These are phyloP conservation scores for Curvularia verruculosa DNA, from an alignment of 2,329 filamentous ascomycete genomes.

Conservation along the genomic window DNA sequence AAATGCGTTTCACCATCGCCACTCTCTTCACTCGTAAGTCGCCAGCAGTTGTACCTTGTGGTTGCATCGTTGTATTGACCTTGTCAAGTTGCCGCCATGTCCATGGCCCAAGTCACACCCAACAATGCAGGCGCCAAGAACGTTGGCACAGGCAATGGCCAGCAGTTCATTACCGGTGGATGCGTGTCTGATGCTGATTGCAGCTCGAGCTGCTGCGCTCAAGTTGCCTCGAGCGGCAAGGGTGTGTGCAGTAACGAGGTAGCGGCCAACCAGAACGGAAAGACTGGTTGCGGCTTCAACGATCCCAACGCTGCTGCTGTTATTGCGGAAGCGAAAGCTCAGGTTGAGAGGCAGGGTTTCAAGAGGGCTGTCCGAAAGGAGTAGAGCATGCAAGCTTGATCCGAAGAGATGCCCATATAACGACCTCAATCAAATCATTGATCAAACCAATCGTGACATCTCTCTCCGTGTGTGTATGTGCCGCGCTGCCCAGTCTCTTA, in stretches of 20 bases:
- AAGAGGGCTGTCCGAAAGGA: constrained; percentile 29
- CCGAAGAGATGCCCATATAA: background rate
- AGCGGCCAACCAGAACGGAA: constrained; percentile 38
- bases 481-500: background rate
- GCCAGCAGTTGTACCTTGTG: background rate
- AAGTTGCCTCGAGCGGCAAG: constrained; percentile 26
- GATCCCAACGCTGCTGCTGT: constrained; percentile 37
- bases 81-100: constrained; percentile 20
- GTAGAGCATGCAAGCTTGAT: background rate
- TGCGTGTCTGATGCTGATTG: constrained; percentile 40
- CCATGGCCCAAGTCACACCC: constrained; percentile 30
- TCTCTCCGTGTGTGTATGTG: background rate
- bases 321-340: constrained; percentile 39
- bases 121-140: constrained; percentile 37
- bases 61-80: background rate
- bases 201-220: constrained; percentile 35
- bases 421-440: background rate
- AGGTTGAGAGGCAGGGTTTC: constrained; percentile 39
- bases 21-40: constrained; percentile 20
- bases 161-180: constrained; percentile 42
- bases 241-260: constrained; percentile 41
- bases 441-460: background rate
- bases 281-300: constrained; percentile 39
- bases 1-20: constrained; percentile 28
- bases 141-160: constrained; percentile 35